Evolutionary conservation across 2,329 filamentous ascomycete species (phyloP).

Genomic region (Calonectria honghensis): DNA sequence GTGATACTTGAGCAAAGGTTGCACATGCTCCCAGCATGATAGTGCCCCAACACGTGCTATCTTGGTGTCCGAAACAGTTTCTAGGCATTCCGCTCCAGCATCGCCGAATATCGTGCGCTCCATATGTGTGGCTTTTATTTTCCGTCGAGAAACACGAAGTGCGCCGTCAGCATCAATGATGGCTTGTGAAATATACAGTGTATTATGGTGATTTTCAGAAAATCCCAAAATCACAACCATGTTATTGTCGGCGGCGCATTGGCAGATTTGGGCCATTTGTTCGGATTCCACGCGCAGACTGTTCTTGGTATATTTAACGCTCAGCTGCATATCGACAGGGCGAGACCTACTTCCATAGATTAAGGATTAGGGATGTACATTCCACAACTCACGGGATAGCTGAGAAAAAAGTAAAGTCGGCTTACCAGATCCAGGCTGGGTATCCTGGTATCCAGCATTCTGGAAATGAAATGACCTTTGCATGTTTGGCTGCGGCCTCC

Average conservation of each 20-base stretch:
- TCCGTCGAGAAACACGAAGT: constrained; percentile 62
- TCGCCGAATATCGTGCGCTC: constrained; percentile 70
- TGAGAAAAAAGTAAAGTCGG: not conserved
- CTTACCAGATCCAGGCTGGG: constrained; percentile 63
- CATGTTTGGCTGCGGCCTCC: constrained; percentile 70
- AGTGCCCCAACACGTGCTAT: constrained; percentile 64
- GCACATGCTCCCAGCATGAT: constrained; percentile 69
- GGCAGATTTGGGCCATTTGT: constrained; percentile 60
- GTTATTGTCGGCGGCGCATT: constrained; percentile 56
- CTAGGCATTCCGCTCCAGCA: constrained; percentile 59
- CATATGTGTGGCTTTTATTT: constrained; percentile 71
- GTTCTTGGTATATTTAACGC: constrained; percentile 61
- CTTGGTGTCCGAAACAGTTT: constrained; percentile 60
- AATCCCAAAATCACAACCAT: constrained; percentile 65
- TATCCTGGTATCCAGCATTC: constrained; percentile 73
- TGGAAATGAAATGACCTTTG: constrained; percentile 71
- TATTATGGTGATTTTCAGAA: constrained; percentile 60
- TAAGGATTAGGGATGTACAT: not conserved
- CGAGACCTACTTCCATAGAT: constrained; percentile 45
- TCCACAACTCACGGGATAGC: too few relatives aligned
- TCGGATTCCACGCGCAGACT: constrained; percentile 61
- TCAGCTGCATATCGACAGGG: constrained; percentile 42
- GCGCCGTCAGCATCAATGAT: constrained; percentile 63
- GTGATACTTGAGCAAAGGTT: constrained; percentile 68
- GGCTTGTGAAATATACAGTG: constrained; percentile 66